Base-by-base conservation (phyloP, 2,329 filamentous ascomycete genomes). In the Ophiostoma tasmaniense region DNA sequence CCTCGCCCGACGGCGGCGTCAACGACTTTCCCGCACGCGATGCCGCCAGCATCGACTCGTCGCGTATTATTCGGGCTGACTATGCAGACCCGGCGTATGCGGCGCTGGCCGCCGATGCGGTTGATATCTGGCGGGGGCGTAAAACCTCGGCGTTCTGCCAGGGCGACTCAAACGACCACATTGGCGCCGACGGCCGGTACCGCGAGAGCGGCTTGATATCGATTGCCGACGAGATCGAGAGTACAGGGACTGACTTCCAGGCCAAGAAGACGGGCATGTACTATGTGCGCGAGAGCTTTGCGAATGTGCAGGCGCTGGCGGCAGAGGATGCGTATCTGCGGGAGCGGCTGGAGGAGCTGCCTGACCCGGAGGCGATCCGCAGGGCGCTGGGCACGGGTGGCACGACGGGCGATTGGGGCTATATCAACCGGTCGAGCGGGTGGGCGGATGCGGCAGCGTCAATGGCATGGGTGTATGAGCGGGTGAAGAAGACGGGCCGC, bases 21-120 rank as follows among this genome's bases (percentile, higher is more conserved):
- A 72, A 71, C 33, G 83, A 89, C 50, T 88, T 89, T 74, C 87
- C 87, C 1, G 81, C 85, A 7, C 79, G 81, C 61, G 86, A 90
- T 74, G 82, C 83, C 69, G 83, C 86, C 66, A 87, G 84, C 72
- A 83, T 89, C 74, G 87, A 90, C 78, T 82, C 82, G 3, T 89
- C 86, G 17, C 84, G 87, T 73, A 88, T 89, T 73, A 82, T 90
- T 72, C 83, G 88, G 69, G 80, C 86, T 66, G 94, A 98, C 82
- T 98, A 98, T 76, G 89, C 91, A 5, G 88, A 94, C 75, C 80
- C 86, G 0, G 85, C 88, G 28, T 98, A 98, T 78, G 86, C 92
- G 6, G 80, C 82, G 20, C 86, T 98, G 64, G 92, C 89, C 25
- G 83, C 86, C 22, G 81, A 86, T 45, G 92, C 93, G 1, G 90